These are phyloP conservation scores for Eremochloa ophiuroides DNA, from an alignment of 176 grass and related monocot species.

Conservation along the genomic window DNA sequence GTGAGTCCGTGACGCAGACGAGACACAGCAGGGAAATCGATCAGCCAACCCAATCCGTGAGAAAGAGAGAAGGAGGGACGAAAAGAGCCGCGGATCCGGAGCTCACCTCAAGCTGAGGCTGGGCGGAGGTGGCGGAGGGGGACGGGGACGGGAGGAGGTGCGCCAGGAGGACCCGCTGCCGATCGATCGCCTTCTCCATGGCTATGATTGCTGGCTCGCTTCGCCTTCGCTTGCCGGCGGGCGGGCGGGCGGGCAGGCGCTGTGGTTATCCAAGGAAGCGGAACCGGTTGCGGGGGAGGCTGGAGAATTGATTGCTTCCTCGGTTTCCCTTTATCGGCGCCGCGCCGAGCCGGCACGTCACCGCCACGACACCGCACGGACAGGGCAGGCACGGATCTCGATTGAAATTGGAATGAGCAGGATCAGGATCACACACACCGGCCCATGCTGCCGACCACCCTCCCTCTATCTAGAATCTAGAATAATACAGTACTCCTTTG, in stretches of 20 bases:
- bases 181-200: conserved; percentile 93
- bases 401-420: not conserved
- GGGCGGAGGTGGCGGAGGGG: not conserved
- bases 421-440: not conserved
- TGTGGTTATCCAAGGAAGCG: not conserved
- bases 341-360: not conserved
- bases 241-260: too few relatives aligned
- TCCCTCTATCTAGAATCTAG: too few relatives aligned
- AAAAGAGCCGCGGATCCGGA: not conserved
- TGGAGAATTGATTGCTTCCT: not conserved
- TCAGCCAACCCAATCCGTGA: not conserved
- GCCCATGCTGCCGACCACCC: too few relatives aligned
- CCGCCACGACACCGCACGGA: not conserved
- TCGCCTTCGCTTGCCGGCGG: not conserved
- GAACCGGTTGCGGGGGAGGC: not conserved
- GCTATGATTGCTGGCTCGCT: not conserved
- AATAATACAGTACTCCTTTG: too few relatives aligned
- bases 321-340: not conserved
- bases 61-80: not conserved
- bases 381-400: not conserved
- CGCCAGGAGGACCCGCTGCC: conserved; percentile 77
- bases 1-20: not conserved
- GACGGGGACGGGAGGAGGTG: conserved; percentile 63
- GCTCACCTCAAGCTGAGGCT: conserved; percentile 18
- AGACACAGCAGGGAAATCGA: not conserved